Percentiles rank a stretch among this genome's conserved stretches.
These are phyloP conservation scores for Thermothelomyces thermophilus DNA, from an alignment of 2,329 filamentous ascomycete species.

Conservation along the genomic window DNA sequence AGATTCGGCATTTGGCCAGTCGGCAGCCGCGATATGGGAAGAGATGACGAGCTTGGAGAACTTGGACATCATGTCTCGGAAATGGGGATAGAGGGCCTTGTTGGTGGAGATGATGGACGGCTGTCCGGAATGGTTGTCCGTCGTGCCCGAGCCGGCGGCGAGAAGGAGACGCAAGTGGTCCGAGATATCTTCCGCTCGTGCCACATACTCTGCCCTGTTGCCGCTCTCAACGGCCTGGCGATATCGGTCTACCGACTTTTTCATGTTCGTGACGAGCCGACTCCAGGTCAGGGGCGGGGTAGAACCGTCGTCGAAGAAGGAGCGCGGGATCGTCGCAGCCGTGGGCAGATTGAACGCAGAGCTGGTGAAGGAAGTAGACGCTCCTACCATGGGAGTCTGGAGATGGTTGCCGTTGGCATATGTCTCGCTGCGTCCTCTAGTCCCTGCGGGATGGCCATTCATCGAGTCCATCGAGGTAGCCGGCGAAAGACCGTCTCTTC, in stretches of 20 bases:
- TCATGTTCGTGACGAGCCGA: slow-evolving; percentile 86
- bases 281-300: slow-evolving; percentile 81
- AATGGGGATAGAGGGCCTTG: slow-evolving; percentile 93
- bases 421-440: slow-evolving; percentile 51
- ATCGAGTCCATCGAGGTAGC: slow-evolving; percentile 90
- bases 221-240: slow-evolving; percentile 79
- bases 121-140: slow-evolving; percentile 96
- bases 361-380: slow-evolving; percentile 57
- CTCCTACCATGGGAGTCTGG: slow-evolving; percentile 46
- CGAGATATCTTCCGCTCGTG: slow-evolving; percentile 93
- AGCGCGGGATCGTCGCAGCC: slow-evolving; percentile 61
- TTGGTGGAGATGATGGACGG: slow-evolving; percentile 99
- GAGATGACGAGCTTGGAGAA: slow-evolving; percentile 99
- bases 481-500: slow-evolving; percentile 66
- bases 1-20: slow-evolving; percentile 91
- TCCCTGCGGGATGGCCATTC: slow-evolving; percentile 58
- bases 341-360: slow-evolving; percentile 51
- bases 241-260: slow-evolving; percentile 80
- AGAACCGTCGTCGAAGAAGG: slow-evolving; percentile 86
- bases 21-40: slow-evolving; percentile 92
- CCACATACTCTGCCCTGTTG: slow-evolving; percentile 83
- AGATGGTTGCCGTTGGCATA: slow-evolving; percentile 44
- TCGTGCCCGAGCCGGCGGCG: slow-evolving; percentile 93
- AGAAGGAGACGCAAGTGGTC: slow-evolving; percentile 89
- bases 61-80: slow-evolving; percentile 98